Conservation (phyloP, 768 basidiomycete genomes). For the Mycena vulgaris region DNA sequence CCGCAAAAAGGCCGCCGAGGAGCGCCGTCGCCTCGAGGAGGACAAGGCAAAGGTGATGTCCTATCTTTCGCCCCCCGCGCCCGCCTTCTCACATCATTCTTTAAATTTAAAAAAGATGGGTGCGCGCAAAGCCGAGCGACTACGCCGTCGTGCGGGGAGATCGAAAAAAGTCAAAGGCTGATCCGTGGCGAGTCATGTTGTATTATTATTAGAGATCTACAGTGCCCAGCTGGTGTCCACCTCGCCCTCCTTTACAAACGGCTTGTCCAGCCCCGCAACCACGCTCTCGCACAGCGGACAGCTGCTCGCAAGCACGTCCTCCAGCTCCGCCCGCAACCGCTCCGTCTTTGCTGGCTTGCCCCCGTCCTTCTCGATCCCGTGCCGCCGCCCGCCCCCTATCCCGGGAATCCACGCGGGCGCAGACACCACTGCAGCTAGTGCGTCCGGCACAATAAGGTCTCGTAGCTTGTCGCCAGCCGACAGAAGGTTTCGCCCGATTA, state of each 20-base stretch:
- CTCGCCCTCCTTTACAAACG: conserved; percentile 88
- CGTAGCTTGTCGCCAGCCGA: conserved; percentile 92
- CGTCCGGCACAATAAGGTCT: conserved; percentile 95
- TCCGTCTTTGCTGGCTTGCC: conserved; percentile 79
- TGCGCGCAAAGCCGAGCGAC: conserved; percentile 80
- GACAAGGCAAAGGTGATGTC: conserved; percentile 72
- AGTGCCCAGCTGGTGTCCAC: conserved; percentile 84
- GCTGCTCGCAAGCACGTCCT: conserved; percentile 88
- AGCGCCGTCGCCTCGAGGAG: conserved; percentile 77
- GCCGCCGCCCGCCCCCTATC: conserved; percentile 69
- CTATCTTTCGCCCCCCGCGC: conserved; percentile 8
- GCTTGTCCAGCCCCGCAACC: conserved; percentile 86
- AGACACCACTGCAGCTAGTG: conserved; percentile 87
- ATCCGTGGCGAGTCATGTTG: conserved; percentile 35
- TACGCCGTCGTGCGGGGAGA: conserved; percentile 80
- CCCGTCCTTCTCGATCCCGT: conserved; percentile 63
- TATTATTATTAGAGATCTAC: conserved; percentile 49
- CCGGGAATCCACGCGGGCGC: conserved; percentile 85
- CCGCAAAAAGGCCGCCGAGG: conserved; percentile 81
- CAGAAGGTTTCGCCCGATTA: conserved; percentile 84
- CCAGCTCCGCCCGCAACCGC: conserved; percentile 86
- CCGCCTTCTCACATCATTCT: conserved; percentile 27
- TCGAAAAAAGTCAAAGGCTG: conserved; percentile 87
- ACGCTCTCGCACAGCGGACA: conserved; percentile 97
- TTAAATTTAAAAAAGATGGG: conserved; percentile 91